Evolutionary conservation across 140 eudicot species (phyloP).

Genomic region (Ambrosia hybrid): DNA sequence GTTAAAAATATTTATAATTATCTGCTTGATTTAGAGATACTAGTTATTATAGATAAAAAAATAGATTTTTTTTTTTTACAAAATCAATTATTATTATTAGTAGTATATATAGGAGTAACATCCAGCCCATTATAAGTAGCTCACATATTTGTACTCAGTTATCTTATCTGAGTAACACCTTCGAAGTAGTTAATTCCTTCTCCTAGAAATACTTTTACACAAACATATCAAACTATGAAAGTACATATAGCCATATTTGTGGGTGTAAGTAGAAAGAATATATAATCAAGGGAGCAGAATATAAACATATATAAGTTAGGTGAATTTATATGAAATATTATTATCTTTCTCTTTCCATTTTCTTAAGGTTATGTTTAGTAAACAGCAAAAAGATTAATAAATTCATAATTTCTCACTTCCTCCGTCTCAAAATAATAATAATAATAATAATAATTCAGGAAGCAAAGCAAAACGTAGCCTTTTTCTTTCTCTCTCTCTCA

Average conservation of each 20-base stretch:
- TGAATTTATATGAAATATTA: not conserved
- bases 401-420: constrained; percentile 49
- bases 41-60: too few relatives aligned
- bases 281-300: constrained; percentile 9
- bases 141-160: too few relatives aligned
- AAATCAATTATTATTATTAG: too few relatives aligned
- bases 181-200: too few relatives aligned
- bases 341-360: constrained; percentile 11
- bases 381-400: constrained; percentile 22
- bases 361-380: constrained; percentile 23
- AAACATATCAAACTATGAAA: not conserved
- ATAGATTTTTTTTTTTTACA: too few relatives aligned
- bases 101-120: too few relatives aligned
- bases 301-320: not conserved
- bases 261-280: not conserved
- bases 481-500: not conserved
- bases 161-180: too few relatives aligned
- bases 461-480: not conserved
- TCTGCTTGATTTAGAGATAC: too few relatives aligned
- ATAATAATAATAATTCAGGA: constrained; percentile 30
- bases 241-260: not conserved
- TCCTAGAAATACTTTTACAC: not conserved
- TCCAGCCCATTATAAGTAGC: too few relatives aligned
- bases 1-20: not conserved
- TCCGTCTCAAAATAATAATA: constrained; percentile 53